phyloP scores from a whole-genome alignment of 177 flowering plant genomes.

The Vitis hybrid region DNA sequence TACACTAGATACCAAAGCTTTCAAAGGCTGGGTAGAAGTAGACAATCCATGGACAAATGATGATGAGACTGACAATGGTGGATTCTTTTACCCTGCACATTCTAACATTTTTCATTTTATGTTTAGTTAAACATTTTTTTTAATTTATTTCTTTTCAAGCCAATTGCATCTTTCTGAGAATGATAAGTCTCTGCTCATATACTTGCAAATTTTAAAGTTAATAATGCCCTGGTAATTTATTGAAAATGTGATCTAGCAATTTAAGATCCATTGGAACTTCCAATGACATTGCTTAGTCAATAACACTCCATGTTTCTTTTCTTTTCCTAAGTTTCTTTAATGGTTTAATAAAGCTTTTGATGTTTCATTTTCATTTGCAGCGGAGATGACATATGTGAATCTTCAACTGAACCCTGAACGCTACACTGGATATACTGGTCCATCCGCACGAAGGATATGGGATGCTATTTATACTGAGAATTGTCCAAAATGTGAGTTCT shows the following conservation, averaged over 20 bases:
- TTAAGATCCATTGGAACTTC: too few species aligned
- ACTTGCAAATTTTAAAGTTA: too few species aligned
- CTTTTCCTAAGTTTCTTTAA: background rate
- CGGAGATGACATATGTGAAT: constrained; percentile 96
- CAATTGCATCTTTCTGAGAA: too few species aligned
- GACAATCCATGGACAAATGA: constrained; percentile 99
- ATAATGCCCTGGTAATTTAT: too few species aligned
- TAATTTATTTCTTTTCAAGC: background rate
- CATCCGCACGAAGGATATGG: constrained; percentile 98
- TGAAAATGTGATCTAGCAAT: too few species aligned
- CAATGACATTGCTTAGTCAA: too few species aligned
- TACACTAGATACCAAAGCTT: constrained; percentile 76
- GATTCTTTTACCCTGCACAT: background rate
- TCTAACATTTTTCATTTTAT: background rate
- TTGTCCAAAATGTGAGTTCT: constrained; percentile 75
- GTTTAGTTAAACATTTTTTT: background rate
- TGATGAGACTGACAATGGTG: constrained; percentile 96
- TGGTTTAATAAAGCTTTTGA: background rate
- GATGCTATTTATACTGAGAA: constrained; percentile 93
- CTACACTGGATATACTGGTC: constrained; percentile 90
- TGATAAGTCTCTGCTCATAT: too few species aligned
- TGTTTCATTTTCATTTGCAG: constrained; percentile 44
- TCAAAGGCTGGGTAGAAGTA: constrained; percentile 81
- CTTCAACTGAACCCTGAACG: constrained; percentile 95
- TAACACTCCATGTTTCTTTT: background rate